These are phyloP conservation scores for Speleostelium caveatum DNA, from an alignment of 78 protist species.

Conservation along the genomic window DNA sequence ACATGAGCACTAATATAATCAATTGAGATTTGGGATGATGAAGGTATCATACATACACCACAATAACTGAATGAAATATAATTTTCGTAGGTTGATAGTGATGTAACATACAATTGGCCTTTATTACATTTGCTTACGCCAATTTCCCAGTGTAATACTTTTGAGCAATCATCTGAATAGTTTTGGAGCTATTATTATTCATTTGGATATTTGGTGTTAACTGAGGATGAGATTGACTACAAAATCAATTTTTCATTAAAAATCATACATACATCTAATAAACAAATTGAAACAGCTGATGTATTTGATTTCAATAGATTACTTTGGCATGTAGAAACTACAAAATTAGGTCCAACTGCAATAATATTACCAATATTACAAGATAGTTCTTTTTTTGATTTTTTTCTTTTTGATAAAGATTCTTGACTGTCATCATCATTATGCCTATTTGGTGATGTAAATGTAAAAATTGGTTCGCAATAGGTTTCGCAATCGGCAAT, in stretches of 20 bases:
- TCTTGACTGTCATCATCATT: neutral
- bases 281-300: constrained; percentile 55
- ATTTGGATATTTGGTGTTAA: too few relatives aligned
- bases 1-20: constrained; percentile 50
- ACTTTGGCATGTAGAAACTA: constrained; percentile 46
- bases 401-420: neutral
- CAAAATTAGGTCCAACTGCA: constrained; percentile 51
- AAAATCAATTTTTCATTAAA: too few relatives aligned
- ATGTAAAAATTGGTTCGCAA: too few relatives aligned
- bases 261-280: constrained; percentile 68
- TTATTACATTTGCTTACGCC: constrained; percentile 13
- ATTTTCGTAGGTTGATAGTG: constrained; percentile 9
- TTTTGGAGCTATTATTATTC: constrained; percentile 7
- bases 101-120: constrained; percentile 62
- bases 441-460: neutral
- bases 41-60: constrained; percentile 60
- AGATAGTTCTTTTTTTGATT: neutral
- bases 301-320: constrained; percentile 5
- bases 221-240: too few relatives aligned
- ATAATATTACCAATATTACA: constrained; percentile 15
- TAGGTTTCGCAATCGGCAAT: too few relatives aligned
- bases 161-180: constrained; percentile 9
- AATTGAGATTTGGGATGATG: constrained; percentile 8
- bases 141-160: neutral
- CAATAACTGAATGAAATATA: constrained; percentile 17